These are phyloP conservation scores for Kazachstania kunashirensis DNA, from an alignment of 805 yeast genomes.

Conservation along the genomic window DNA sequence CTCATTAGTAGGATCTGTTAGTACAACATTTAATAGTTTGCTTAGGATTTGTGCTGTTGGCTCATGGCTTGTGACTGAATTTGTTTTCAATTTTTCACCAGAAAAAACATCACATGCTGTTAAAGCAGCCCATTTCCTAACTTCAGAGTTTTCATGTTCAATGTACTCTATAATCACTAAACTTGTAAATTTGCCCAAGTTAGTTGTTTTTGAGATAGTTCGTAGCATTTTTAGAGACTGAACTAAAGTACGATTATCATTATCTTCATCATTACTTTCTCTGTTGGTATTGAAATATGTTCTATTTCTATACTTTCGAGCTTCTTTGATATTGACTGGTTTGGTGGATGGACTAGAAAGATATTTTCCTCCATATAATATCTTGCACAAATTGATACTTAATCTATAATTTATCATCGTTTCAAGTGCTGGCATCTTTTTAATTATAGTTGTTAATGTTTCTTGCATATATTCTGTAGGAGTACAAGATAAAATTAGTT, in stretches of 20 bases:
- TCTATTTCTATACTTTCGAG: conserved; percentile 67
- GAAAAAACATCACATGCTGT: conserved; percentile 71
- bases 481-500: conserved; percentile 71
- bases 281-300: conserved; percentile 65
- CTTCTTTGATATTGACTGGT: conserved; percentile 52
- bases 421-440: conserved; percentile 71
- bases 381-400: conserved; percentile 59
- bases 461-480: conserved; percentile 75
- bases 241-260: conserved; percentile 46
- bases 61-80: conserved; percentile 67
- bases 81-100: conserved; percentile 78
- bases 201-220: conserved; percentile 62
- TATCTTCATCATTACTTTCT: conserved; percentile 33
- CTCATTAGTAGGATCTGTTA: conserved; percentile 82
- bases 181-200: conserved; percentile 79
- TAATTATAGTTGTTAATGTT: conserved; percentile 57
- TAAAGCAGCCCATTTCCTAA: conserved; percentile 74
- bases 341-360: conserved; percentile 80
- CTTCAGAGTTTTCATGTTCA: conserved; percentile 68
- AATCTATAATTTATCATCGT: conserved; percentile 62
- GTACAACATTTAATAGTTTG: conserved; percentile 68
- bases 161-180: conserved; percentile 75
- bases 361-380: conserved; percentile 67
- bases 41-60: conserved; percentile 82
- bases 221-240: conserved; percentile 74